Evolutionary conservation across 441 rosid genomes (phyloP).

Genomic region (Eugenia klotzschiana): DNA sequence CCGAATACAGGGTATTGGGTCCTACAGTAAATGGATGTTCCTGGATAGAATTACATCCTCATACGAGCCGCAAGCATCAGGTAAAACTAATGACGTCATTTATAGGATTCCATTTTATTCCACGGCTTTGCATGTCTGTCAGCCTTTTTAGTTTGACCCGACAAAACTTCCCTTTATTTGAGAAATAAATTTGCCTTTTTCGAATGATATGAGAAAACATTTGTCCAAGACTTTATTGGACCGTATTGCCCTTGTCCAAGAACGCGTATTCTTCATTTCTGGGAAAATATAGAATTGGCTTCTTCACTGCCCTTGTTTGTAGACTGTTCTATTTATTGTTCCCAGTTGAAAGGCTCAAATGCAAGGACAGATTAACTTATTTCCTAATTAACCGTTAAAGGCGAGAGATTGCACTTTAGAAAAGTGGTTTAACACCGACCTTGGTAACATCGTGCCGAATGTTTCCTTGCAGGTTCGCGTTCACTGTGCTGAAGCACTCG

Average conservation of each 20-base stretch:
- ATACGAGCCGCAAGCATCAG: slow-evolving; percentile 61
- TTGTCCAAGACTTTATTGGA: not conserved
- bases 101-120: not conserved
- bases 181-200: not conserved
- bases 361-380: not conserved
- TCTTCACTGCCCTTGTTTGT: not conserved
- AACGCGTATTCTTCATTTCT: not conserved
- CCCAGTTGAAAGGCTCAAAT: not conserved
- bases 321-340: not conserved
- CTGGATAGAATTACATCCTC: slow-evolving; percentile 48
- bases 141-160: not conserved
- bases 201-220: not conserved
- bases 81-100: slow-evolving; percentile 5
- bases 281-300: not conserved
- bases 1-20: slow-evolving; percentile 73
- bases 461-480: slow-evolving; percentile 37
- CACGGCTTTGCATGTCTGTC: not conserved
- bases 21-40: slow-evolving; percentile 65
- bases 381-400: not conserved
- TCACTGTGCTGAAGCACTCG: slow-evolving; percentile 68
- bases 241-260: not conserved
- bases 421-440: not conserved
- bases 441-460: not conserved
- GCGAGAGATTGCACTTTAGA: not conserved
- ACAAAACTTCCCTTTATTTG: not conserved